These are phyloP conservation scores for Cornus suecica DNA, from an alignment of 148 eudicot genomes.

Conservation along the genomic window DNA sequence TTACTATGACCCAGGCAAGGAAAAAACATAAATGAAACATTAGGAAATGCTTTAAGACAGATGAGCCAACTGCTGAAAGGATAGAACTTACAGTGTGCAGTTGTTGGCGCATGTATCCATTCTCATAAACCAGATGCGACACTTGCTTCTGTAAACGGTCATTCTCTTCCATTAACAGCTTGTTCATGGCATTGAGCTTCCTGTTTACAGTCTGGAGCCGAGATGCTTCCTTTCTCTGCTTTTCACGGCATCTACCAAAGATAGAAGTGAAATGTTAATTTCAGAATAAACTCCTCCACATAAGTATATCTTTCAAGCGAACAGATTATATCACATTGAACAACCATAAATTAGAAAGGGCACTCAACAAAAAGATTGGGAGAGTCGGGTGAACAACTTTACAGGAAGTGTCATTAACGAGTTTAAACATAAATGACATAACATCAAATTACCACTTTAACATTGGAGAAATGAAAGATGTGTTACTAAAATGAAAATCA, in stretches of 20 bases:
- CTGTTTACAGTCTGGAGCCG: conserved; percentile 57
- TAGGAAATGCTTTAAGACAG: neutral
- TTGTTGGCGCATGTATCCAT: conserved; percentile 58
- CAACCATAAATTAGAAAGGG: neutral
- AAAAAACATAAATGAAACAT: neutral
- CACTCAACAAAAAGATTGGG: neutral
- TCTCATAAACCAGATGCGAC: conserved; percentile 56
- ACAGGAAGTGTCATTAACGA: neutral
- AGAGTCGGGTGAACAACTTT: neutral
- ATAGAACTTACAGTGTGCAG: conserved; percentile 38
- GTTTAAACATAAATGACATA: neutral
- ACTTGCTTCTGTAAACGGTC: conserved; percentile 69
- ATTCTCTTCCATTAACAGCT: conserved; percentile 64
- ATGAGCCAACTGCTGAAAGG: neutral
- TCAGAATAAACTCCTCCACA: neutral
- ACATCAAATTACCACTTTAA: neutral
- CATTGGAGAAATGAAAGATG: neutral
- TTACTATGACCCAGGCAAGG: neutral
- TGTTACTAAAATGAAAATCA: neutral
- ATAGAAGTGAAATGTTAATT: neutral
- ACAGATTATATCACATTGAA: neutral
- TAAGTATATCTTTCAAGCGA: neutral
- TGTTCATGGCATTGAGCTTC: conserved; percentile 62
- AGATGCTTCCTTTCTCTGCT: conserved; percentile 62
- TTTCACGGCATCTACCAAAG: conserved; percentile 54